These are phyloP conservation scores for Lachnellula cervina DNA, from an alignment of 2,329 filamentous ascomycete species.

Conservation along the genomic window DNA sequence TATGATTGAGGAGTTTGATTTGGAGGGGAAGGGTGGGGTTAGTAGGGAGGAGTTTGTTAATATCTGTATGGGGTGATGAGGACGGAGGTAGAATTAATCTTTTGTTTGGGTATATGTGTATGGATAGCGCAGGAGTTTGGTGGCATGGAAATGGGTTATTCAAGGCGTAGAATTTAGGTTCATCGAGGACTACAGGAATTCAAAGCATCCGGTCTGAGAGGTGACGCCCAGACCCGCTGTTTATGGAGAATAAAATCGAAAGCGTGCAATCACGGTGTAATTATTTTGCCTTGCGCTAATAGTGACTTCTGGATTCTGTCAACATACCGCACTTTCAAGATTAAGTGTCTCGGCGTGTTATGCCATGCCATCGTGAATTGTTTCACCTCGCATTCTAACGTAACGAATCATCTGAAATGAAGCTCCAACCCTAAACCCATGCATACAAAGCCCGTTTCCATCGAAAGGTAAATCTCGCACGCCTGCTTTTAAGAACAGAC, in stretches of 20 bases:
- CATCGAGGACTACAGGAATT: background rate
- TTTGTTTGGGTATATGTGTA: background rate
- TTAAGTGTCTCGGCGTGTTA: slow-evolving; percentile 2
- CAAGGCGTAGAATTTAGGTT: too few species aligned
- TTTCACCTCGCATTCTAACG: slow-evolving; percentile 22
- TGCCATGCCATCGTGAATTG: slow-evolving; percentile 21
- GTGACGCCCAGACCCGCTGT: too few species aligned
- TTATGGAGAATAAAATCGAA: too few species aligned
- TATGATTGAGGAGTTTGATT: slow-evolving; percentile 98
- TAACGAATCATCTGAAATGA: slow-evolving; percentile 11
- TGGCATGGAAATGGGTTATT: background rate
- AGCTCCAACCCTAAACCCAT: slow-evolving; percentile 13
- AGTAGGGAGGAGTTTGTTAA: slow-evolving; percentile 59
- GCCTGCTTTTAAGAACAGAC: slow-evolving; percentile 19
- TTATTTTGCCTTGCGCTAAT: too few species aligned
- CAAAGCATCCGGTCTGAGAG: too few species aligned
- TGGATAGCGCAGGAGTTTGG: slow-evolving; percentile 10
- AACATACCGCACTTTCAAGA: slow-evolving; percentile 5
- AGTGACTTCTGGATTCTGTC: background rate
- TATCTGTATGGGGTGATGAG: slow-evolving; percentile 34
- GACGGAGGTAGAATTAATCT: background rate
- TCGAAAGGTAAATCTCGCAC: slow-evolving; percentile 17
- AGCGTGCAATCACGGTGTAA: too few species aligned
- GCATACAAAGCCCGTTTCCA: slow-evolving; percentile 10
- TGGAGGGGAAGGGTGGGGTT: slow-evolving; percentile 82